These are phyloP conservation scores for Chlamydomonas reinhardtii DNA, from an alignment of 163 green algal species.

Conservation along the genomic window DNA sequence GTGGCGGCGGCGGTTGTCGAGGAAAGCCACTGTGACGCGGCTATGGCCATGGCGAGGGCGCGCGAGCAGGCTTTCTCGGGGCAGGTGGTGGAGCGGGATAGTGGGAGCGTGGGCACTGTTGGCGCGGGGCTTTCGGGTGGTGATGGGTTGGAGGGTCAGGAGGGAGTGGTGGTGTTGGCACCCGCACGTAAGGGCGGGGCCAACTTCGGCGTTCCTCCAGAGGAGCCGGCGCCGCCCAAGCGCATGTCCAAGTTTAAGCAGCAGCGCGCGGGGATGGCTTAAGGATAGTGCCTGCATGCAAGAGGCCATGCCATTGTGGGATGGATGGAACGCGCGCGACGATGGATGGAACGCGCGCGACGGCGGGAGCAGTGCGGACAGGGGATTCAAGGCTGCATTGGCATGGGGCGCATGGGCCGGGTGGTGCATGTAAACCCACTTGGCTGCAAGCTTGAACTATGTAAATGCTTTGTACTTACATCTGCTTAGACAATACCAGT, in stretches of 20 bases:
- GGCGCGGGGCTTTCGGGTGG: not conserved
- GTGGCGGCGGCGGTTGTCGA: not conserved
- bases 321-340: too few species aligned
- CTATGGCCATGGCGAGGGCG: constrained; percentile 40
- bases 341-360: too few species aligned
- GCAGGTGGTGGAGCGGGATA: not conserved
- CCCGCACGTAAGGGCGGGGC: not conserved
- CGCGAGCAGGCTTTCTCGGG: constrained; percentile 35
- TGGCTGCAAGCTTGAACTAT: too few species aligned
- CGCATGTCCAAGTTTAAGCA: constrained; percentile 42
- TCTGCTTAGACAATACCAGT: not conserved
- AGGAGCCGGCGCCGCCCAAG: not conserved
- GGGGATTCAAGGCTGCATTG: too few species aligned
- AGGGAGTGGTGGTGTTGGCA: not conserved
- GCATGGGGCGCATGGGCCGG: too few species aligned
- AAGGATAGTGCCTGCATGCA: too few species aligned
- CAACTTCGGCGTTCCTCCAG: not conserved
- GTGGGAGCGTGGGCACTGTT: not conserved
- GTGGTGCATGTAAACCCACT: too few species aligned
- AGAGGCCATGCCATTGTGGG: too few species aligned
- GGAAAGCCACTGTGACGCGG: not conserved
- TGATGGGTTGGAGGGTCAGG: not conserved
- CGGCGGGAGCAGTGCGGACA: too few species aligned
- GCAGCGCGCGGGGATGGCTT: constrained; percentile 2
- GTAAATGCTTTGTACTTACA: too few species aligned